Evolutionary conservation across 2,329 filamentous ascomycete genomes (phyloP).

Genomic region (Pleurostoma richardsiae): DNA sequence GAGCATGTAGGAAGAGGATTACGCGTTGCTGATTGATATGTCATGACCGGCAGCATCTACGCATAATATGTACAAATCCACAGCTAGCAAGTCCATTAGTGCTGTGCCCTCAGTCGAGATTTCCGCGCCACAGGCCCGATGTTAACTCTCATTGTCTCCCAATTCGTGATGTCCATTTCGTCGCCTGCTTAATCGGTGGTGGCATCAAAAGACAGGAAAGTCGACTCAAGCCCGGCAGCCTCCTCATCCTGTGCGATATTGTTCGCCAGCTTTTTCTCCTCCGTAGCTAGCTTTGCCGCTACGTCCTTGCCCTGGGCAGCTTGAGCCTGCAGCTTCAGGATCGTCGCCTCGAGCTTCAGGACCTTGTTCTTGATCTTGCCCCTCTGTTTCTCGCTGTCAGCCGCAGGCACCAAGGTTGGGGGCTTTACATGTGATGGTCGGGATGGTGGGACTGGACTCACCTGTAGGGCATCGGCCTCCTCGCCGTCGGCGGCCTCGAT

Average conservation of each 20-base stretch:
- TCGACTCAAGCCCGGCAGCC: conserved; percentile 31
- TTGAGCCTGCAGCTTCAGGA: conserved; percentile 37
- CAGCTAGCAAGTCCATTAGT: no score
- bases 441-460: conserved; percentile 7
- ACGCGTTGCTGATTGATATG: no score
- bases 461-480: conserved; percentile 33
- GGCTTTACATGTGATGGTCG: neutral
- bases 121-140: no score
- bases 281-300: conserved; percentile 27
- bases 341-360: conserved; percentile 38
- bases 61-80: no score
- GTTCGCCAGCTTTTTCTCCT: conserved; percentile 38
- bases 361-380: conserved; percentile 48
- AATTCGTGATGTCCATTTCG: no score
- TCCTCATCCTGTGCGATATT: conserved; percentile 35
- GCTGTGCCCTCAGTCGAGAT: no score
- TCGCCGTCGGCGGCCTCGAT: conserved; percentile 31
- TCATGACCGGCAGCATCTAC: no score
- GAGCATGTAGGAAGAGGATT: no score
- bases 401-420: neutral
- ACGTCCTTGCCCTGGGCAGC: conserved; percentile 35
- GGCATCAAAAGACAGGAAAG: conserved; percentile 24
- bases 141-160: no score
- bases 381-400: conserved; percentile 14
- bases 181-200: conserved; percentile 6